Base-by-base conservation (phyloP, 2,329 filamentous ascomycete genomes). In the Cucurbitaria berberidis region DNA sequence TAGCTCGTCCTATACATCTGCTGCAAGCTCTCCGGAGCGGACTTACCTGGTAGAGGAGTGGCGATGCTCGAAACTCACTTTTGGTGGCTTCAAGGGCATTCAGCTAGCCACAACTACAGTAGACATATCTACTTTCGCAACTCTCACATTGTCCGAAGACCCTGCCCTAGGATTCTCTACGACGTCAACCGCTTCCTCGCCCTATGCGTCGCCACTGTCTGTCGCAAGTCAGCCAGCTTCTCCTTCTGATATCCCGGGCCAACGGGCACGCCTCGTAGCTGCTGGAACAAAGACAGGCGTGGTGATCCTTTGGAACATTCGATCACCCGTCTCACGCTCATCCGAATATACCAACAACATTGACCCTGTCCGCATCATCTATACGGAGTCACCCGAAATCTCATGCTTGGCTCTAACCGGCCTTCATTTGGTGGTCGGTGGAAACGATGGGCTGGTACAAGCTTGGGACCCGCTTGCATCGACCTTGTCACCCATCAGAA, bases 391-490 rank as follows among this genome's bases (percentile, higher is more conserved):
- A 0, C 92, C 93, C 0, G 85, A 91, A 69, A 87, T 98, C 16
- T 90, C 92, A 0, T 91, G 87, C 55, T 76, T 99, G 15, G 95
- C 89, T 5, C 74, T 96, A 41, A 91, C 92, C 1, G 89, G 91
- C 1, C 80, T 99, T 15, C 96, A 96, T 69, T 77, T 99, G 15
- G 89, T 98, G 6, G 91, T 96, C 72, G 95, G 95, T 44, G 95
- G 95, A 22, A 96, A 90, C 62, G 95, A 99, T 75, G 93, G 95
- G 0, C 84, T 98, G 3, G 93, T 96, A 4, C 95, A 98, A 74
- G 90, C 92, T 5, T 99, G 95, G 95, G 95, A 99, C 77, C 90
- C 90, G n/a, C 80, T 99, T 41, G 91, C 88, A 1, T 98, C 93
- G 1, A 89, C 84, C 0, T 76, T 82, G 16, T 86, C 88, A 18